A percentile compares a stretch with the other conserved stretches of the same genome.
Conservation (phyloP, 2,329 filamentous ascomycete genomes). For the Pyricularia pennisetigena region DNA sequence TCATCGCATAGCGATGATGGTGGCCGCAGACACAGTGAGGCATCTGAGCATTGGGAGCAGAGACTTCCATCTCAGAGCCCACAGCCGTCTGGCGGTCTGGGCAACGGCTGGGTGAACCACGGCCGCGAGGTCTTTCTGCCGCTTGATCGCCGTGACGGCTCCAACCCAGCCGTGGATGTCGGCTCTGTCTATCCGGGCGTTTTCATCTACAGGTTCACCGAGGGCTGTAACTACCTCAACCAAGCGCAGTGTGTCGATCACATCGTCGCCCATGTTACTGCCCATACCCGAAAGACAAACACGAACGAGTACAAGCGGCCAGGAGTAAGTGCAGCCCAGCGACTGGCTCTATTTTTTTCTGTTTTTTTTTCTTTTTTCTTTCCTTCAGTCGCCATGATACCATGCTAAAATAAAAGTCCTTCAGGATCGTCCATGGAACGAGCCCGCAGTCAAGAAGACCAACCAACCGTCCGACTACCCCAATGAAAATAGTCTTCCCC, state of each 20-base stretch:
- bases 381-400: neutral
- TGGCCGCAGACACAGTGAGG: neutral
- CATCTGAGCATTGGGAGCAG: neutral
- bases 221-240: constrained; percentile 43
- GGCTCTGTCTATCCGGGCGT: constrained; percentile 35
- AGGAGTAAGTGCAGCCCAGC: neutral
- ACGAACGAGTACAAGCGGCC: constrained; percentile 19
- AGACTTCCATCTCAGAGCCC: neutral
- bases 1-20: neutral
- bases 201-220: constrained; percentile 40
- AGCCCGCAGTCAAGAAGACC: constrained; percentile 28
- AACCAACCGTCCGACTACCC: constrained; percentile 9
- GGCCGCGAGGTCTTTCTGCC: constrained; percentile 27
- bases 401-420: neutral
- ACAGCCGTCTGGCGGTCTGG: neutral
- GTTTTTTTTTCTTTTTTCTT: too few species aligned
- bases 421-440: constrained; percentile 45
- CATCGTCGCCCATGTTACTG: constrained; percentile 27
- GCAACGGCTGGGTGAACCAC: neutral
- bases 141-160: constrained; percentile 28
- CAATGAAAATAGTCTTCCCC: constrained; percentile 6
- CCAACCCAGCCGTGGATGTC: constrained; percentile 33
- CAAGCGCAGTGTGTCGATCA: constrained; percentile 36
- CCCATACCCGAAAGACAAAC: constrained; percentile 27
- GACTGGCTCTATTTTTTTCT: neutral